Evolutionary conservation across 164 flowering plant genomes (phyloP).

Genomic region (Vitis rotundifolia): DNA sequence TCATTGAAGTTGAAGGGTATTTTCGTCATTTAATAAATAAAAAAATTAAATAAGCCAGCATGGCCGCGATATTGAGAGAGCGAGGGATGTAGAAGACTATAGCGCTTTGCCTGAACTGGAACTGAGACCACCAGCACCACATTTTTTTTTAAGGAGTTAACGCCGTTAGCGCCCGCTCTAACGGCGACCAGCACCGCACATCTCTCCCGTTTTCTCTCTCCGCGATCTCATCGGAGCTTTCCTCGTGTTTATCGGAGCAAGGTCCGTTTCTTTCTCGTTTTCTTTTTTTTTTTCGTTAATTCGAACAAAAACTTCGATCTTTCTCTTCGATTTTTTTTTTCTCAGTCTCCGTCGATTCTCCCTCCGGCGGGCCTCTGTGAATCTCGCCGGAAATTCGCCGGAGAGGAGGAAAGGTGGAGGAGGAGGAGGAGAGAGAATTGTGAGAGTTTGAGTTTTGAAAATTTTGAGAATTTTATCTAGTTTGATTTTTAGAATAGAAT

Average conservation of each 20-base stretch:
- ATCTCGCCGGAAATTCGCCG: not conserved
- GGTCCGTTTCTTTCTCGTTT: not conserved
- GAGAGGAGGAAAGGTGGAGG: slow-evolving; percentile 3
- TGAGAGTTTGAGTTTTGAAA: not conserved
- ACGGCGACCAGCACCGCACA: no score
- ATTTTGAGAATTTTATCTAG: not conserved
- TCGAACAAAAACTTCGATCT: not conserved
- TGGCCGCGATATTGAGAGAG: no score
- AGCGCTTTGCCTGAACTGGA: no score
- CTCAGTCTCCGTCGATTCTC: no score
- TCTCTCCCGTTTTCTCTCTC: not conserved
- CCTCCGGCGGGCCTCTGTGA: not conserved
- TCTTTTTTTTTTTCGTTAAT: not conserved
- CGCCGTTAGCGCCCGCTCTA: no score
- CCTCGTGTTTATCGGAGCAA: not conserved
- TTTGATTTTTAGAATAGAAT: not conserved
- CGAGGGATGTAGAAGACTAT: no score
- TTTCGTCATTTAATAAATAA: no score
- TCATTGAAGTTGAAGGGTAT: no score
- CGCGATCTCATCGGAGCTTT: not conserved
- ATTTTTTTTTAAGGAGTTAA: no score
- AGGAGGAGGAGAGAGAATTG: not conserved
- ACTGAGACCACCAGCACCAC: no score
- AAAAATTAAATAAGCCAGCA: no score
- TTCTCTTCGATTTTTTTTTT: not conserved